Percentiles rank a stretch among this genome's conserved stretches.
These are phyloP conservation scores for Suhomyces emberorum DNA, from an alignment of 805 yeast genomes.

Conservation along the genomic window DNA sequence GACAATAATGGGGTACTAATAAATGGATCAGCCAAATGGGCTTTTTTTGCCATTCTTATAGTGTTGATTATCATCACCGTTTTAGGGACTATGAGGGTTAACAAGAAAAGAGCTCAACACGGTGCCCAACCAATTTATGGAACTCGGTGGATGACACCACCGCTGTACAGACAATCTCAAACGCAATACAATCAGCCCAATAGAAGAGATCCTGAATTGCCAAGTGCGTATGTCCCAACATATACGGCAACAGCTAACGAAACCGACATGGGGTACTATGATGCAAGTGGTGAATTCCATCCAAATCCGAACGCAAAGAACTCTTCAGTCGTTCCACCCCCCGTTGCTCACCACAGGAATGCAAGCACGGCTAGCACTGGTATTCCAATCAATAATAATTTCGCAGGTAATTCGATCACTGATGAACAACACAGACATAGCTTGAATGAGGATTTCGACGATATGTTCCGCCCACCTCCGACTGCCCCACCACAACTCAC, in stretches of 20 bases:
- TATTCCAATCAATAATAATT: conserved; percentile 12
- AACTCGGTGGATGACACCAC: conserved; percentile 87
- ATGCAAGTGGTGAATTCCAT: conserved; percentile 50
- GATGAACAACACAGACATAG: conserved; percentile 4
- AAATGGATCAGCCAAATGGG: conserved; percentile 48
- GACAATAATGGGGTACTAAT: not conserved
- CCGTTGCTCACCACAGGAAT: conserved; percentile 21
- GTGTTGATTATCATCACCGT: conserved; percentile 46
- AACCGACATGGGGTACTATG: conserved; percentile 77
- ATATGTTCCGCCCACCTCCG: conserved; percentile 5
- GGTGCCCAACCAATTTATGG: conserved; percentile 66
- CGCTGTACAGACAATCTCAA: conserved; percentile 67
- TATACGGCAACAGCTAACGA: conserved; percentile 66
- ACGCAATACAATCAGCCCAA: conserved; percentile 47
- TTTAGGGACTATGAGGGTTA: conserved; percentile 50
- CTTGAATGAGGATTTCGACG: conserved; percentile 6
- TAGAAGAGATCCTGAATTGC: conserved; percentile 39
- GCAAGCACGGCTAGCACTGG: conserved; percentile 11
- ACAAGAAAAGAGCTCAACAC: conserved; percentile 46
- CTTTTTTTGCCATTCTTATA: conserved; percentile 60
- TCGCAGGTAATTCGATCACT: conserved; percentile 4
- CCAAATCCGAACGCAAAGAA: conserved; percentile 30
- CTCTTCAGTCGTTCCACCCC: conserved; percentile 15
- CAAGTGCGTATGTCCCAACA: conserved; percentile 55
- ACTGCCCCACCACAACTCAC: conserved; percentile 4